These are phyloP conservation scores for Phytophthora meadii DNA, from an alignment of 352 stramenopile genomes.

Conservation along the genomic window DNA sequence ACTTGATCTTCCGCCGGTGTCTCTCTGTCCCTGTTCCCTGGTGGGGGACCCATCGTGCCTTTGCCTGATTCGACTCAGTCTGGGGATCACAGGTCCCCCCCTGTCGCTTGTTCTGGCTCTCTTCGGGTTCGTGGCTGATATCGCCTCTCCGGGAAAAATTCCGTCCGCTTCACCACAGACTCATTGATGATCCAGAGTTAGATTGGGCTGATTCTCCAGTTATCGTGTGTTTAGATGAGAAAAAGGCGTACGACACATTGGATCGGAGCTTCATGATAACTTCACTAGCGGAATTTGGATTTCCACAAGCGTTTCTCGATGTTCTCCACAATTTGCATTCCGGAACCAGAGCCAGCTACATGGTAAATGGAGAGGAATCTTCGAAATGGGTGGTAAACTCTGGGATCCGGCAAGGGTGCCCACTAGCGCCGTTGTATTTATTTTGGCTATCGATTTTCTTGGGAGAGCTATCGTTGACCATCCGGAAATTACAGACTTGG, in stretches of 20 bases:
- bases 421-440: slow-evolving; percentile 6
- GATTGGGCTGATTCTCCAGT: neutral
- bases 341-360: slow-evolving; percentile 10
- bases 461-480: neutral
- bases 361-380: slow-evolving; percentile 14
- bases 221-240: slow-evolving; percentile 1
- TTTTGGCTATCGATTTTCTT: slow-evolving; percentile 11
- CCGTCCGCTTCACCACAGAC: no score
- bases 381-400: slow-evolving; percentile 3
- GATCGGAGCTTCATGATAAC: neutral
- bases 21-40: no score
- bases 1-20: no score
- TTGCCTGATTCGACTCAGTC: no score
- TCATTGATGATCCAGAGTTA: neutral
- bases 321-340: slow-evolving; percentile 2
- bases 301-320: neutral
- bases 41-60: no score
- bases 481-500: neutral
- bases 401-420: slow-evolving; percentile 12
- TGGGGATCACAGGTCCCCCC: no score
- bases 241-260: slow-evolving; percentile 18
- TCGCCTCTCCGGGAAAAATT: no score
- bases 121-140: no score
- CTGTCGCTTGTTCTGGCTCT: no score
- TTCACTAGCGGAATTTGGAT: slow-evolving; percentile 1